Base-by-base conservation (phyloP, 2,329 filamentous ascomycete genomes). In the Orbilia quercus region DNA sequence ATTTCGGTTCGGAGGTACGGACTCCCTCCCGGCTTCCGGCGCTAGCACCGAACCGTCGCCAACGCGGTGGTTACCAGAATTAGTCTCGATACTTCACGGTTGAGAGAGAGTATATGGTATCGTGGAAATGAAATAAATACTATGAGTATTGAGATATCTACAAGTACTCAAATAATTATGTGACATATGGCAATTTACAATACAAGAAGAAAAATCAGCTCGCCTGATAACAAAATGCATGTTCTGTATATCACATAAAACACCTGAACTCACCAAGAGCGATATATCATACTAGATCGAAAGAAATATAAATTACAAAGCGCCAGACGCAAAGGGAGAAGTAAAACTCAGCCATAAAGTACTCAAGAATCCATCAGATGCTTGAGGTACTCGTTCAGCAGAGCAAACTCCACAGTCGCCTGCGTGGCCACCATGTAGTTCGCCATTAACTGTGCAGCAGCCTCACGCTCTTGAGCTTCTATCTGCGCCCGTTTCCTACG, bases 361-460 rank as follows among this genome's bases (percentile, higher is more conserved):
- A 18, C 16, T 54, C 12, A 54, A 20, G 25, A 7, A 2, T 18
- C 34, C 4, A 44, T 65, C n/a, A 72, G 40, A 65, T 40, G 55
- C 31, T 25, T 64, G 51, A 72, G 28, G 16, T 72, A 72, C 16
- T 72, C 67, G 22, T 62, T 62, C 2, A 72, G 28, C 45, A 72
- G 47, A n/a, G 67, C 59, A 48, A 72, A 59, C 53, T 72, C 67
- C 20, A 60, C 48, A 1, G 67, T 72, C 4, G 59, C 67, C 53
- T 72, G 67, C 16, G 59, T 53, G n/a, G 67, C 67, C 2, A 72
- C 67, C 59, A 72, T 72, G 34, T 65, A 72, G 34, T 72, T 72
- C 18, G 67, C 60, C 47, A 72, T 48, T 25, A 72, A 31, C 36
- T 65, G 51, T 2, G 67, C 60, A 1, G 67, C 67, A 16, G 67